These are phyloP conservation scores for Helicocarpus griseus DNA, from an alignment of 2,329 filamentous ascomycete genomes.

Conservation along the genomic window DNA sequence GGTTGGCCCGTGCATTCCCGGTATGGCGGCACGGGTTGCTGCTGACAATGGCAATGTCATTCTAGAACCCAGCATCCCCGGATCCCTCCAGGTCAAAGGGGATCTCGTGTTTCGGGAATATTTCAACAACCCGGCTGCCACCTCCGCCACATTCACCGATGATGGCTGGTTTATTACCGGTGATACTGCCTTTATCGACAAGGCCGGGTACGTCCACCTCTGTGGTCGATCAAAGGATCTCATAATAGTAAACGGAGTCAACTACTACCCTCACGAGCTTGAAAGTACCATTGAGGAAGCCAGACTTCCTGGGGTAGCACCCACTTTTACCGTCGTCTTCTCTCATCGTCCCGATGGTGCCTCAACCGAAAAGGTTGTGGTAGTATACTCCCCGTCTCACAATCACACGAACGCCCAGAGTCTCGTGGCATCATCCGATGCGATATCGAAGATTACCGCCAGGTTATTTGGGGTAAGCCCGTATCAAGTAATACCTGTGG, in stretches of 20 bases:
- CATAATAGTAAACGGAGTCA: slow-evolving; percentile 42
- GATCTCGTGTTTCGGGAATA: slow-evolving; percentile 19
- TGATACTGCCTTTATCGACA: slow-evolving; percentile 23
- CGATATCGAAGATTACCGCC: slow-evolving; percentile 14
- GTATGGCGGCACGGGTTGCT: slow-evolving; percentile 29
- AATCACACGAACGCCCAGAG: slow-evolving; percentile 14
- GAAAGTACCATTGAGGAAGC: slow-evolving; percentile 31
- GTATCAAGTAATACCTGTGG: slow-evolving; percentile 20
- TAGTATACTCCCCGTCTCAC: slow-evolving; percentile 31
- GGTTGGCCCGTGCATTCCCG: slow-evolving; percentile 23
- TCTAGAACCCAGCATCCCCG: slow-evolving; percentile 16
- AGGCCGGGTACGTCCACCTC: slow-evolving; percentile 27
- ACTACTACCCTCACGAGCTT: slow-evolving; percentile 30
- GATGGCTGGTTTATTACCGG: slow-evolving; percentile 20
- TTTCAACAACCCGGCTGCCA: slow-evolving; percentile 13
- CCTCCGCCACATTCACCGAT: slow-evolving; percentile 11
- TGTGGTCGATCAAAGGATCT: slow-evolving; percentile 34
- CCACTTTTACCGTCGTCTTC: slow-evolving; percentile 34
- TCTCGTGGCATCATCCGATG: slow-evolving; percentile 12
- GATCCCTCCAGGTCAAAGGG: slow-evolving; percentile 29
- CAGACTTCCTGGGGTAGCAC: slow-evolving; percentile 15
- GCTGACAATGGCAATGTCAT: slow-evolving; percentile 13
- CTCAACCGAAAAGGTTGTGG: slow-evolving; percentile 31
- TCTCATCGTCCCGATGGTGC: slow-evolving; percentile 17
- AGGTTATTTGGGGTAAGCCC: slow-evolving; percentile 12